A percentile compares a stretch with the other conserved stretches of the same genome.
phyloP scores from a whole-genome alignment of 495 filamentous ascomycete genomes.

The Hyaloscypha hepaticicola region DNA sequence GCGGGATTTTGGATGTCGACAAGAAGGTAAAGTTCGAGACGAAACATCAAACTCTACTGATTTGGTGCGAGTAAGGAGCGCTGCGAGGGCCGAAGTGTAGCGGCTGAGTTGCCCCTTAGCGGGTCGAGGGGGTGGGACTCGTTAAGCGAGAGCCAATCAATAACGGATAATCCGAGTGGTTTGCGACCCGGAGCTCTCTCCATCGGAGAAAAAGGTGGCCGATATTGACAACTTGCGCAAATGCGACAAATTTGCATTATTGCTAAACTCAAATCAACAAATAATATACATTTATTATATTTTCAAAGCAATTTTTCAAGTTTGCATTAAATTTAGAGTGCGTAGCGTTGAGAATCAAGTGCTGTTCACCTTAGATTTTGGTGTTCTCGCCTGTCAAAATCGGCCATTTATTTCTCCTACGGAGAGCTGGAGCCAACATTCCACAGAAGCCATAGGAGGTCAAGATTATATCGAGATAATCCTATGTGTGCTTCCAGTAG shows the following conservation, averaged over 20 bases:
- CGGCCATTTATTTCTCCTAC: too few species aligned
- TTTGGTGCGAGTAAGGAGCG: neutral
- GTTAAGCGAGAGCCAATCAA: neutral
- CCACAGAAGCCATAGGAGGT: neutral
- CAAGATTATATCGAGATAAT: neutral
- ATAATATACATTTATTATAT: too few species aligned
- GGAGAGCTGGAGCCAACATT: neutral
- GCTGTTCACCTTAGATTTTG: too few species aligned
- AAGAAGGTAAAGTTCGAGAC: neutral
- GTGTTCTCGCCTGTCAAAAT: too few species aligned
- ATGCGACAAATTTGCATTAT: too few species aligned
- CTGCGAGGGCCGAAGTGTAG: neutral
- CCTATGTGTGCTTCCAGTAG: neutral
- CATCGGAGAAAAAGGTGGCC: too few species aligned
- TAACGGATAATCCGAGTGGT: neutral
- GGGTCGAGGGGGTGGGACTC: neutral
- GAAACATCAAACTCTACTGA: neutral
- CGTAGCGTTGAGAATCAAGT: too few species aligned
- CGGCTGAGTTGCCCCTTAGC: neutral
- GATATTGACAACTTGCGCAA: too few species aligned
- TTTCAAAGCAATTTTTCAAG: too few species aligned
- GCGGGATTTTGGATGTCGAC: neutral
- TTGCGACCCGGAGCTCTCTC: neutral
- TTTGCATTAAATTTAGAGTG: too few species aligned
- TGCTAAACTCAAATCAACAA: too few species aligned